Evolutionary conservation across 768 basidiomycete species (phyloP), one percentile per base, ranked within the genome.

Genomic region (Suillus subaureus): DNA sequence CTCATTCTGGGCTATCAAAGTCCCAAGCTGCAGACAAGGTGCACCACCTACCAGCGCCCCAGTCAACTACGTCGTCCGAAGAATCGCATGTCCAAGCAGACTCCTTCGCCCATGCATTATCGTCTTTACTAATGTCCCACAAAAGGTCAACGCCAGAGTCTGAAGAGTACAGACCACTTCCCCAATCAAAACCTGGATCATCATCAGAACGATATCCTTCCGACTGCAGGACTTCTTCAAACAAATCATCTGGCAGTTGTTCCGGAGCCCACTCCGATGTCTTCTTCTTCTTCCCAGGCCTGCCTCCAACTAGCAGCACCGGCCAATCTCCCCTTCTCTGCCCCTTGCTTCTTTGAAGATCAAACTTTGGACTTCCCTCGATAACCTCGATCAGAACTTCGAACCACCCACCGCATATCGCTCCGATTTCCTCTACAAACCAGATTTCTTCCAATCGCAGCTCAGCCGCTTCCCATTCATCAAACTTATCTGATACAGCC

Each of bases 401-500:
- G 12, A 78, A 65, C 16, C 73, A 73, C 21, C 80, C 79, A 37
- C 80, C 80, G 51, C 79, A 80, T 23, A 75, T 61, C 49, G 72
- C 31, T 5, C 73, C 66, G n/a, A 79, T 61, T 39, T 75, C 64
- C 3, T 74, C 84, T 78, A 71, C 84, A 80, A 64, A 89, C 83
- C 82, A 84, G 47, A 83, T 70, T 55, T 81, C 80, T 33, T 76
- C 74, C 12, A 81, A 69, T 5, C 83, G 73, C 67, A 88, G 80
- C 65, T 82, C 79, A 1, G 74, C 74, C 65, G 87, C 83, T 7
- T 85, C 77, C 67, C 80, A 83, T 47, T 79, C 78, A 60, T 88
- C 84, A 83, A 93, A 87, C 65, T 79, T 84, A 4, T 73, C 67
- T 72, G 83, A 81, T 26, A 91, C 78, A 13, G 74, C 76, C 6